Evolutionary conservation across 2,329 filamentous ascomycete species (phyloP).

Genomic region (Colletotrichum truncatum): DNA sequence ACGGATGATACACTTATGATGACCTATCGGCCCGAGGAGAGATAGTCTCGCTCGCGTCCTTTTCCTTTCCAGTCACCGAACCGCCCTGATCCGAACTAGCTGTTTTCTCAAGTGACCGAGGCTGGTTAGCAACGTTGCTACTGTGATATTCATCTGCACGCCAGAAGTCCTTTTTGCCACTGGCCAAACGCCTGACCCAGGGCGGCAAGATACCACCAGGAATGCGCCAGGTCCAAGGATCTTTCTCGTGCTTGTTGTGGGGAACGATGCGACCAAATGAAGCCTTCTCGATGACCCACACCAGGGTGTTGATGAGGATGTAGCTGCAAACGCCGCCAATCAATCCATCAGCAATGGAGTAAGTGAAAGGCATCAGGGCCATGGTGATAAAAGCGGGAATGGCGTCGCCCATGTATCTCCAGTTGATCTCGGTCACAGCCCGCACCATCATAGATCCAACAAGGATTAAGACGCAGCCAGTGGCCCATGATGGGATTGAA

Average conservation of each 20-base stretch:
- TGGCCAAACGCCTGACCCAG: conserved; percentile 72
- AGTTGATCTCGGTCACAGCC: conserved; percentile 85
- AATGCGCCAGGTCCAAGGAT: conserved; percentile 82
- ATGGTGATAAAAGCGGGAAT: conserved; percentile 87
- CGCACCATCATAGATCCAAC: conserved; percentile 90
- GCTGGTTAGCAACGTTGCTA: conserved; percentile 27
- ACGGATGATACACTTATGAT: not conserved
- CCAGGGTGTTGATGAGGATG: conserved; percentile 75
- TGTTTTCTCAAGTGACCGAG: conserved; percentile 33
- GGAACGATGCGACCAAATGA: conserved; percentile 78
- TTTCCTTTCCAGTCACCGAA: conserved; percentile 24
- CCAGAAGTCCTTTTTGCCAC: conserved; percentile 82
- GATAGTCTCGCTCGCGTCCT: conserved; percentile 25
- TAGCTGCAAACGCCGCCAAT: conserved; percentile 84
- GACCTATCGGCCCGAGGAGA: conserved; percentile 9
- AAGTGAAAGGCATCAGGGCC: conserved; percentile 88
- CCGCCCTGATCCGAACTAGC: conserved; percentile 29
- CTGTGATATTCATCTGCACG: conserved; percentile 45
- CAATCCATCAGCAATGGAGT: conserved; percentile 86
- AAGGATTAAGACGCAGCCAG: conserved; percentile 86
- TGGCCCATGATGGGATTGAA: conserved; percentile 89
- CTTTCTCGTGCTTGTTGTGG: conserved; percentile 78
- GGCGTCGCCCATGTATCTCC: conserved; percentile 85
- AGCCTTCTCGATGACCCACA: conserved; percentile 73
- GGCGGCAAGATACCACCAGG: conserved; percentile 79